Evolutionary conservation across 208 protist species (phyloP).

Genomic region (Leishmania major): DNA sequence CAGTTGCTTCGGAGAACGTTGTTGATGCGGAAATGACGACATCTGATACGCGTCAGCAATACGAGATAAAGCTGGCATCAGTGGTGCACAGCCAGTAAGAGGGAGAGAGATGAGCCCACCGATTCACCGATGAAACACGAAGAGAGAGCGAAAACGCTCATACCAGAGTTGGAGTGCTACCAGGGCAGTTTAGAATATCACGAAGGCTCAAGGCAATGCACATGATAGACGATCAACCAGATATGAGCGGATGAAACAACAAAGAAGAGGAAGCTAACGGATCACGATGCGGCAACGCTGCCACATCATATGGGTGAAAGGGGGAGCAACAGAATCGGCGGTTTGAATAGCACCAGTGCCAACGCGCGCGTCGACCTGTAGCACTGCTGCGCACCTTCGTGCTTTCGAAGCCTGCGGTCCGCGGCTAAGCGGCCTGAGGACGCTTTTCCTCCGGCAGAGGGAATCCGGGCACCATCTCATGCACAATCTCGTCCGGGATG

Average conservation of each 20-base stretch:
- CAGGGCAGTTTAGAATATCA: background rate
- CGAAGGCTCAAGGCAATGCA: background rate
- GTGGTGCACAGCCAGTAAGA: background rate
- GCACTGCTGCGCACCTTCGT: background rate
- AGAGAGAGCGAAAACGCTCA: background rate
- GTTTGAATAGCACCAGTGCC: background rate
- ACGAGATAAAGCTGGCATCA: constrained; percentile 1
- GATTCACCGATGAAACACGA: background rate
- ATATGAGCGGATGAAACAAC: background rate
- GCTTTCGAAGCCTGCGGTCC: background rate
- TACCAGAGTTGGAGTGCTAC: background rate
- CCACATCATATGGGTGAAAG: background rate
- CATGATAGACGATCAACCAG: background rate
- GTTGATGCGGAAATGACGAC: background rate
- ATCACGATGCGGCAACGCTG: background rate
- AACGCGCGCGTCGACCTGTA: background rate
- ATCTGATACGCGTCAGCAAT: background rate
- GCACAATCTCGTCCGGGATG: constrained; percentile 85
- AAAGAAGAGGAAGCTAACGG: background rate
- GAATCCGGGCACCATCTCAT: constrained; percentile 88
- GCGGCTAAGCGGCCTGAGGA: constrained; percentile 26
- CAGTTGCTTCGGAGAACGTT: background rate
- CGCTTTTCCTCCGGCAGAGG: constrained; percentile 90
- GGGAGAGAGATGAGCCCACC: background rate
- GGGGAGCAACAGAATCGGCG: background rate